A percentile compares a stretch with the other conserved stretches of the same genome.
phyloP scores from a whole-genome alignment of 352 stramenopile species.

The Aphanomyces cochlioides region DNA sequence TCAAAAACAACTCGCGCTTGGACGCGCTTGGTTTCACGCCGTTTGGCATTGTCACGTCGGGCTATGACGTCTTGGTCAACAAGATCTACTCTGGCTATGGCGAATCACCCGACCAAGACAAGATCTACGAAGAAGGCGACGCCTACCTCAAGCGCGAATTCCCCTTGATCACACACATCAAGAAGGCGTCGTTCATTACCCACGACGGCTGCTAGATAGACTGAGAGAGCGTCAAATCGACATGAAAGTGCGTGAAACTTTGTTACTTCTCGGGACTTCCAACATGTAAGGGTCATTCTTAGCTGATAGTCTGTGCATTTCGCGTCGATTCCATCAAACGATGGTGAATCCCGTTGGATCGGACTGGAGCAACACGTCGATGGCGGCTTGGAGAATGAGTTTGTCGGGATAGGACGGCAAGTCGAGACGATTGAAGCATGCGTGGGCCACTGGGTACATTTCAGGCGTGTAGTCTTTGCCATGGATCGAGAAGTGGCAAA shows the following conservation, averaged over 20 bases:
- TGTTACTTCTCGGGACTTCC: no score
- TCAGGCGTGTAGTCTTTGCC: slow-evolving; percentile 53
- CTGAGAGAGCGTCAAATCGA: no score
- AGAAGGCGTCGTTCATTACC: background rate
- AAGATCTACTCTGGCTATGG: slow-evolving; percentile 23
- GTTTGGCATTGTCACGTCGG: slow-evolving; percentile 28
- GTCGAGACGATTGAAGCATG: slow-evolving; percentile 83
- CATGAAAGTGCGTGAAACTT: no score
- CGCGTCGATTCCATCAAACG: background rate
- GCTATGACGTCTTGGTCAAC: slow-evolving; percentile 20
- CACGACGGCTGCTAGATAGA: no score
- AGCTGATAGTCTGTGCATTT: no score
- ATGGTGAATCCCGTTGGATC: slow-evolving; percentile 90
- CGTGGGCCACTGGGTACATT: slow-evolving; percentile 71
- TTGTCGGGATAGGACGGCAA: slow-evolving; percentile 78
- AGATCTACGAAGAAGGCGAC: slow-evolving; percentile 33
- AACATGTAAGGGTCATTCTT: no score
- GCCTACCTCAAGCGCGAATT: slow-evolving; percentile 32
- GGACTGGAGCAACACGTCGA: slow-evolving; percentile 95
- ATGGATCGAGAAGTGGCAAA: slow-evolving; percentile 65
- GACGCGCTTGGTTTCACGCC: slow-evolving; percentile 26
- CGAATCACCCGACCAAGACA: slow-evolving; percentile 27
- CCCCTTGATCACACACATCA: slow-evolving; percentile 30
- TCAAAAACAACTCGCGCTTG: slow-evolving; percentile 27
- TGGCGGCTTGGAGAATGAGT: slow-evolving; percentile 89